Conservation (phyloP, 192 early-diverging fungal genomes). For the Gryganskiella cystojenkinii region DNA sequence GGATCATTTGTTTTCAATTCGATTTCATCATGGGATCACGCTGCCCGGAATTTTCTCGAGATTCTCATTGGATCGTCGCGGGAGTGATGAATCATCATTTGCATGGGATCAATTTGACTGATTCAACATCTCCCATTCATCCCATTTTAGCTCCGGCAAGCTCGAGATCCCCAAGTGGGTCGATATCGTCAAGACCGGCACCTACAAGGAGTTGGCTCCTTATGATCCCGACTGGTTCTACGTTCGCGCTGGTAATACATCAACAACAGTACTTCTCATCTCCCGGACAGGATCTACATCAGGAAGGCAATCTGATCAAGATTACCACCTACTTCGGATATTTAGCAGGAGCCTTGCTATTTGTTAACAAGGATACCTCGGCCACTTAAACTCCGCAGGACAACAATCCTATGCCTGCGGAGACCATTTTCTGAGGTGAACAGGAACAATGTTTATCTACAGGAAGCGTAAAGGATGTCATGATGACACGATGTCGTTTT, state of each 20-base stretch:
- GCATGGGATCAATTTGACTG: not conserved
- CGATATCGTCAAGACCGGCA: constrained; percentile 97
- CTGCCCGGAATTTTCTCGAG: constrained; percentile 17
- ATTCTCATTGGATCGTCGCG: not conserved
- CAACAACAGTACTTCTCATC: not conserved
- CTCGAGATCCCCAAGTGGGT: constrained; percentile 96
- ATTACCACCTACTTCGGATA: too few species aligned
- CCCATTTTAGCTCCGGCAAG: constrained; percentile 58
- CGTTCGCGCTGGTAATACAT: constrained; percentile 84
- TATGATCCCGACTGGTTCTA: constrained; percentile 99
- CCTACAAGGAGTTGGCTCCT: constrained; percentile 96
- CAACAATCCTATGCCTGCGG: too few species aligned
- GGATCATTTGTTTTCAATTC: constrained; percentile 5
- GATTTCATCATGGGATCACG: constrained; percentile 30
- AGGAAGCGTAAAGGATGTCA: too few species aligned
- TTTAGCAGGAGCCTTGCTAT: too few species aligned
- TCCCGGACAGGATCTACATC: constrained; percentile 5
- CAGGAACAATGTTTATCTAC: too few species aligned
- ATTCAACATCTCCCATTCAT: not conserved
- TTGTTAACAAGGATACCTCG: too few species aligned
- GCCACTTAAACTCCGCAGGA: too few species aligned
- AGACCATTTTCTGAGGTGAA: too few species aligned
- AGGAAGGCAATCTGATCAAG: too few species aligned
- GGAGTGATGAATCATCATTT: constrained; percentile 41
- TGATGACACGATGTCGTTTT: too few species aligned